Evolutionary conservation across 768 basidiomycete species (phyloP).

Genomic region (Symmetrospora coprosmae): DNA sequence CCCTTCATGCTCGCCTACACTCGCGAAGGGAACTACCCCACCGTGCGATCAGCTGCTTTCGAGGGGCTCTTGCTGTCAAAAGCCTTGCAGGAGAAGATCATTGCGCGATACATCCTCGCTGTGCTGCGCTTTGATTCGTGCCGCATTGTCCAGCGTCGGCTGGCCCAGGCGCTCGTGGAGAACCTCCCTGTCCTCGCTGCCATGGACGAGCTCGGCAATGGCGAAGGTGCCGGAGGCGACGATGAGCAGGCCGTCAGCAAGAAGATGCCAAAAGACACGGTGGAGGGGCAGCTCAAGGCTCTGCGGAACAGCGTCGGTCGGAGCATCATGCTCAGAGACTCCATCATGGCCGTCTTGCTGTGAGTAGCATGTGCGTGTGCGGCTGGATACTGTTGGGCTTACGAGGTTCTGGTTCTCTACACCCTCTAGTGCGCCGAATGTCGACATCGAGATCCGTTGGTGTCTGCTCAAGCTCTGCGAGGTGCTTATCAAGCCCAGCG

Average conservation of each 20-base stretch:
- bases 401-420: not conserved
- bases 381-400: not conserved
- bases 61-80: constrained; percentile 74
- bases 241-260: constrained; percentile 46
- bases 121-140: constrained; percentile 78
- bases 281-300: constrained; percentile 70
- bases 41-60: constrained; percentile 82
- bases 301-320: constrained; percentile 76
- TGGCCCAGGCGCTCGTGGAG: constrained; percentile 70
- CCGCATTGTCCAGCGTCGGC: constrained; percentile 64
- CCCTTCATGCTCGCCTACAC: constrained; percentile 74
- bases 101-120: constrained; percentile 74
- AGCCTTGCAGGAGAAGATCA: constrained; percentile 56
- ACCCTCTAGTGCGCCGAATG: constrained; percentile 49
- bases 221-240: constrained; percentile 41
- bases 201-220: constrained; percentile 83
- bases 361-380: constrained; percentile 1
- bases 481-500: constrained; percentile 62
- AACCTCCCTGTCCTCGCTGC: constrained; percentile 71
- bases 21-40: constrained; percentile 81
- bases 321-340: constrained; percentile 40
- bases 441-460: constrained; percentile 80
- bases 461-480: constrained; percentile 83
- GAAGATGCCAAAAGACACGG: constrained; percentile 45
- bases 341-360: constrained; percentile 19